A percentile compares a stretch with the other conserved stretches of the same genome.
phyloP scores from a whole-genome alignment of 2,329 filamentous ascomycete species.

The Sclerotinia glacialis region DNA sequence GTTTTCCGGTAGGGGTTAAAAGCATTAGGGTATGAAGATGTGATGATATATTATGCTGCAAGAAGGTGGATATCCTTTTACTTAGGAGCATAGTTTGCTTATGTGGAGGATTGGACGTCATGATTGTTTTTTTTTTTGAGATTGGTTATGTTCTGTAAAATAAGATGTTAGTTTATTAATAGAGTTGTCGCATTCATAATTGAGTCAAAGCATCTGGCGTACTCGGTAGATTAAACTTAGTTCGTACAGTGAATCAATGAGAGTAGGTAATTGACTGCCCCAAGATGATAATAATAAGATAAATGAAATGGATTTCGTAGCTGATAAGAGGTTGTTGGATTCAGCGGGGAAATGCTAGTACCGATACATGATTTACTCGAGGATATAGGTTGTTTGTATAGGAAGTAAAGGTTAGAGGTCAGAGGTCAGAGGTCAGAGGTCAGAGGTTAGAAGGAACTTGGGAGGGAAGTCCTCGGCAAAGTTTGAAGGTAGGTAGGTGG shows the following conservation, averaged over 20 bases:
- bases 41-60: conserved; percentile 54
- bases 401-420: no score
- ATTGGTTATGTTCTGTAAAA: conserved; percentile 28
- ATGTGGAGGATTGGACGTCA: conserved; percentile 27
- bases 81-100: conserved; percentile 52
- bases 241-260: neutral
- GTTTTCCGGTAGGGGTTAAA: conserved; percentile 58
- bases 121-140: conserved; percentile 13
- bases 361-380: neutral
- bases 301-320: neutral
- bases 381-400: neutral
- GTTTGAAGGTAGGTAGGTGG: no score
- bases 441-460: no score
- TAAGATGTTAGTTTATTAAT: neutral
- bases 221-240: no score
- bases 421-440: no score
- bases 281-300: neutral
- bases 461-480: conserved; percentile 22
- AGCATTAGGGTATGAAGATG: conserved; percentile 59
- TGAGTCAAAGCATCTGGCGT: neutral
- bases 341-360: neutral
- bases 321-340: neutral
- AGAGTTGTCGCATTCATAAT: neutral
- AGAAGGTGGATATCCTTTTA: conserved; percentile 61
- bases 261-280: neutral